These are phyloP conservation scores for Dioscorea alata DNA, from an alignment of 106 monocot species.

Conservation along the genomic window DNA sequence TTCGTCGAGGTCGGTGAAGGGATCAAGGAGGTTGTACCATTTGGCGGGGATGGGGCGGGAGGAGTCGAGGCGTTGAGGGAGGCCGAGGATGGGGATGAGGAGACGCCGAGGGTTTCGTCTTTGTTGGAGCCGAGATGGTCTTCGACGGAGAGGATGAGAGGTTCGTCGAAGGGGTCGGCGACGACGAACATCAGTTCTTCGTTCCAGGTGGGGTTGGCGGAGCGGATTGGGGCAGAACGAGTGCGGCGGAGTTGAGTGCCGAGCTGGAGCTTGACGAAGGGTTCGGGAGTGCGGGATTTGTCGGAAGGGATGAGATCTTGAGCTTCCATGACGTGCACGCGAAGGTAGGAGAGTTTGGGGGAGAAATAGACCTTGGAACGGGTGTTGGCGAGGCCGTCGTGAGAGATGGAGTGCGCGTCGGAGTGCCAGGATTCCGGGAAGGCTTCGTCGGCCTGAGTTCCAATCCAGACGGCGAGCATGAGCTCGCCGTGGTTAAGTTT, in stretches of 20 bases:
- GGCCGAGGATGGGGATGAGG: slow-evolving; percentile 36
- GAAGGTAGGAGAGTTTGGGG: slow-evolving; percentile 75
- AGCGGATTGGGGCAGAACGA: slow-evolving; percentile 22
- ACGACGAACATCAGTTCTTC: slow-evolving; percentile 85
- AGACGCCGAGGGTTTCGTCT: slow-evolving; percentile 57
- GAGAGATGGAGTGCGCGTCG: slow-evolving; percentile 43
- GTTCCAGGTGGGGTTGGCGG: slow-evolving; percentile 62
- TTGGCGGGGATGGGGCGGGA: slow-evolving; percentile 31
- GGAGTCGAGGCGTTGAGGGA: slow-evolving; percentile 39
- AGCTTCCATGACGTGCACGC: slow-evolving; percentile 67
- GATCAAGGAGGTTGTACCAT: slow-evolving; percentile 64
- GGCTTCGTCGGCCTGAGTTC: slow-evolving; percentile 92
- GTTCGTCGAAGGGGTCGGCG: slow-evolving; percentile 83
- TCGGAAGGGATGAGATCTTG: slow-evolving; percentile 65
- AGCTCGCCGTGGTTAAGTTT: slow-evolving; percentile 61
- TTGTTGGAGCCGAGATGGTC: slow-evolving; percentile 50
- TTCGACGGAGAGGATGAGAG: slow-evolving; percentile 61
- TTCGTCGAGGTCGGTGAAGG: slow-evolving; percentile 16
- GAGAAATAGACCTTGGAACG: slow-evolving; percentile 95
- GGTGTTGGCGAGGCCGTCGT: slow-evolving; percentile 37
- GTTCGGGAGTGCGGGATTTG: slow-evolving; percentile 25
- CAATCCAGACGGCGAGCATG: slow-evolving; percentile 89
- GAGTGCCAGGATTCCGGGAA: slow-evolving; percentile 88
- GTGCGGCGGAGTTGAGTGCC: slow-evolving; percentile 62
- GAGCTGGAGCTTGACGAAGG: slow-evolving; percentile 51